Conservation (phyloP, 1,139 yeast genomes). For the Scheffersomyces titani region DNA sequence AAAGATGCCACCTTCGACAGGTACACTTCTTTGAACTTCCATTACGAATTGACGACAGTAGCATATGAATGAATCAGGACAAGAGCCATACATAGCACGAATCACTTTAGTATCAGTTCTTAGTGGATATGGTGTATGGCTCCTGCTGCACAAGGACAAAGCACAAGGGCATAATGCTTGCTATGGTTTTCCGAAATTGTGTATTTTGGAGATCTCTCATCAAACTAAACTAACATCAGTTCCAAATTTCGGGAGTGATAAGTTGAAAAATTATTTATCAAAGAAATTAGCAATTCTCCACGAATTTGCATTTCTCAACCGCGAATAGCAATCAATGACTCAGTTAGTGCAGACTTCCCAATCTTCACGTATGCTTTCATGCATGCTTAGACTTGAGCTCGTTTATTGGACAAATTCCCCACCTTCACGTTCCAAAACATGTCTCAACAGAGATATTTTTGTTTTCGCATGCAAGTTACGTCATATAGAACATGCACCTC, state of each 20-base stretch:
- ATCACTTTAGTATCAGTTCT: background rate
- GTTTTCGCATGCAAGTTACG: background rate
- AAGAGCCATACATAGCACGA: background rate
- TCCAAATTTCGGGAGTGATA: no score
- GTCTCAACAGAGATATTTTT: background rate
- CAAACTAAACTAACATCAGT: no score
- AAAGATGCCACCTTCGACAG: background rate
- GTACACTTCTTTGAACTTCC: background rate
- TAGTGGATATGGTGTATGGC: background rate
- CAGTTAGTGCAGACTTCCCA: background rate
- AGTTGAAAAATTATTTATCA: no score
- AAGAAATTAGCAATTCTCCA: background rate
- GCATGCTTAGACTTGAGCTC: background rate
- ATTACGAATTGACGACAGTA: background rate
- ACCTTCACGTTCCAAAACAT: background rate
- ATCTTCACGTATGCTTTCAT: background rate
- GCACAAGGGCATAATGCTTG: no score
- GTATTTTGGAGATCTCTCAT: no score
- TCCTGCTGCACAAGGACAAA: no score
- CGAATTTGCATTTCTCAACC: background rate
- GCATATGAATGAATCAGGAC: background rate
- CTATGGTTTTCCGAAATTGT: no score
- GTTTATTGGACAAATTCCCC: background rate
- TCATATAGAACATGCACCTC: background rate
- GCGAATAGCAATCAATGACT: background rate